Base-by-base conservation (phyloP, 805 yeast species). In the Diddensiella caesifluorescens region DNA sequence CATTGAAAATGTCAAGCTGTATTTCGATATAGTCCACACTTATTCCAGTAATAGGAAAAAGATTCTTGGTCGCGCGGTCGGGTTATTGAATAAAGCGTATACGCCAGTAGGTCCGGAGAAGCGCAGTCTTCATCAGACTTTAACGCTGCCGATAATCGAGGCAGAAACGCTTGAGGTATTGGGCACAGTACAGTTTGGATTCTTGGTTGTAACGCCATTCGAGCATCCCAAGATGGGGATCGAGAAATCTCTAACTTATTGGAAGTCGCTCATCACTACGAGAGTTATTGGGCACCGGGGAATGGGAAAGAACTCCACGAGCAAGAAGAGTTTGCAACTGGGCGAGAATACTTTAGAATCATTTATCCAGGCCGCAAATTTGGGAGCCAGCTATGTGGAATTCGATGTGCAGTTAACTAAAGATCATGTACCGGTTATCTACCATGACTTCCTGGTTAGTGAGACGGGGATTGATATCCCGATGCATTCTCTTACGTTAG, bases 221-320 rank as follows among this genome's bases (percentile, higher is more conserved):
- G 57, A 59, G 27, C 94, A 87, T 58, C 78, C 79, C 5, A 72
- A 74, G 30, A 76, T 82, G 79, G 72, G 74, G 7, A 63, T 82
- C n/a, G 62, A 60, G 63, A 48, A 83, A 52, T 74, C 86, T 1
- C 83, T 84, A 40, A 81, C 92, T 1, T 89, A 88, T 64, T 90
- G 97, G 97, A 85, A 83, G 56, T 86, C 92, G 10, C 67, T 87
- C 41, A 88, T 84, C 3, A 75, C 90, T 0, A 85, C 96, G 1
- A 72, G 95, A 46, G 95, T 90, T 20, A 90, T 90, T 63, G 97
- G 97, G 1, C 97, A 90, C 62, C 75, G 97, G 56, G 97, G 97
- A 4, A 69, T 87, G 49, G 97, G 97, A 51, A 89, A 88, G 67
- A 90, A 90, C 63, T 72, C 75, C 39, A 72, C 79, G 44, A 73